These are phyloP conservation scores for Euphorbia lathyris DNA, from an alignment of 345 rosid species.

Conservation along the genomic window DNA sequence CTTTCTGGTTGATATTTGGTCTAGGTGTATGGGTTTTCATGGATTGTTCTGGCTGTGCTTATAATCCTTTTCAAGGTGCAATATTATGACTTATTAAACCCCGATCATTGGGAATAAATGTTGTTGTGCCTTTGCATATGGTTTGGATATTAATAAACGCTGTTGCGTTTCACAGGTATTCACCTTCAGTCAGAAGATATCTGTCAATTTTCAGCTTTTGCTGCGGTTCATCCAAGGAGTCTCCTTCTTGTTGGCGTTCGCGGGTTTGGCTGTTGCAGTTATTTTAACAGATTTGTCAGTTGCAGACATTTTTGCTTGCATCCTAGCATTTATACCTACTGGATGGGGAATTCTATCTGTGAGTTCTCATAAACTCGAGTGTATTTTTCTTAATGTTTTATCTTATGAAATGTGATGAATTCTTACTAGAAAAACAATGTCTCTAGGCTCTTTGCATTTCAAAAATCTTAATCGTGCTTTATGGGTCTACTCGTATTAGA, in stretches of 20 bases:
- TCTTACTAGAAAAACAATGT: background rate
- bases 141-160: constrained; percentile 12
- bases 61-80: constrained; percentile 81
- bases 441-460: background rate
- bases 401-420: background rate
- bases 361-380: constrained; percentile 23
- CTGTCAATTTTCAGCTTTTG: constrained; percentile 91
- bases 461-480: background rate
- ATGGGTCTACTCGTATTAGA: background rate
- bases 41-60: constrained; percentile 66
- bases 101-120: background rate
- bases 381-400: background rate
- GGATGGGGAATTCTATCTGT: constrained; percentile 96
- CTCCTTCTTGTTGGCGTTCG: constrained; percentile 64
- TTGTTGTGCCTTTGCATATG: background rate
- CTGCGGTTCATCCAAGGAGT: constrained; percentile 86
- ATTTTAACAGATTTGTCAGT: constrained; percentile 42
- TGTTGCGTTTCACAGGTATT: constrained; percentile 55
- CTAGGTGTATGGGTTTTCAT: constrained; percentile 85
- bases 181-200: constrained; percentile 94
- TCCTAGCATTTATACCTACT: constrained; percentile 85
- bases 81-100: constrained; percentile 2
- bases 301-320: constrained; percentile 69
- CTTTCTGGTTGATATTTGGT: constrained; percentile 1
- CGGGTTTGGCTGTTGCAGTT: constrained; percentile 68